Evolutionary conservation across 116 monocot species (phyloP).

Genomic region (Phalaenopsis hybrid): DNA sequence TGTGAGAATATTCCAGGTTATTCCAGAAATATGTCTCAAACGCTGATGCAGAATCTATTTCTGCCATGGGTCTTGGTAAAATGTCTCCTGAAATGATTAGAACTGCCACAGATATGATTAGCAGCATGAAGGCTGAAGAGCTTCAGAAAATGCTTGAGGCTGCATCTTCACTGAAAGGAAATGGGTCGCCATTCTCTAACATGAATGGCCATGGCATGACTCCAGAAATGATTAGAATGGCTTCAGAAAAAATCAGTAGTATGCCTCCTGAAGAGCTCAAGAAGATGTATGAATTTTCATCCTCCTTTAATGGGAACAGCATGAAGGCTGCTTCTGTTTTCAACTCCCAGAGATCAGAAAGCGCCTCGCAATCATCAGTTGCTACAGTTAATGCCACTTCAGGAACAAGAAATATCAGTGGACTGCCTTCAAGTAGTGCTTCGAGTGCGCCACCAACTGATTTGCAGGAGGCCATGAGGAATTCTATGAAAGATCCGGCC

Average conservation of each 20-base stretch:
- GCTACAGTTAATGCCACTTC: neutral
- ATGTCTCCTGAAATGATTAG: constrained; percentile 50
- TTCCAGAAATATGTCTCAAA: constrained; percentile 75
- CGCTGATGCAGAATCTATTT: constrained; percentile 48
- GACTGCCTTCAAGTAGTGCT: constrained; percentile 14
- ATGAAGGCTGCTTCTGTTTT: constrained; percentile 5
- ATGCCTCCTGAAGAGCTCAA: constrained; percentile 84
- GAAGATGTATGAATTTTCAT: constrained; percentile 57
- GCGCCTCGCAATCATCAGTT: constrained; percentile 17
- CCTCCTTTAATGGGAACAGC: constrained; percentile 44
- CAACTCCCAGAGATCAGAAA: constrained; percentile 21
- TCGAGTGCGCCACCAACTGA: constrained; percentile 39
- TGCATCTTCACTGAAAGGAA: constrained; percentile 56
- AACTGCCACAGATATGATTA: constrained; percentile 64
- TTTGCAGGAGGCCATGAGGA: constrained; percentile 69
- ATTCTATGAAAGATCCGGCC: constrained; percentile 84
- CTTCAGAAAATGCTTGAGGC: constrained; percentile 83
- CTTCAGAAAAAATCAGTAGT: constrained; percentile 63
- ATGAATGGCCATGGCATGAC: constrained; percentile 37
- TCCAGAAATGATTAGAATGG: constrained; percentile 80
- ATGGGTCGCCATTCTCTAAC: constrained; percentile 17
- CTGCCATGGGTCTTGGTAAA: constrained; percentile 43
- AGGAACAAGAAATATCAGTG: constrained; percentile 19
- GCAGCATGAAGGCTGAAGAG: constrained; percentile 78
- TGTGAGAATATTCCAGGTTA: constrained; percentile 32